Evolutionary conservation across 768 basidiomycete genomes (phyloP), one percentile per base, ranked within the genome.

Genomic region (Mycena amicta): DNA sequence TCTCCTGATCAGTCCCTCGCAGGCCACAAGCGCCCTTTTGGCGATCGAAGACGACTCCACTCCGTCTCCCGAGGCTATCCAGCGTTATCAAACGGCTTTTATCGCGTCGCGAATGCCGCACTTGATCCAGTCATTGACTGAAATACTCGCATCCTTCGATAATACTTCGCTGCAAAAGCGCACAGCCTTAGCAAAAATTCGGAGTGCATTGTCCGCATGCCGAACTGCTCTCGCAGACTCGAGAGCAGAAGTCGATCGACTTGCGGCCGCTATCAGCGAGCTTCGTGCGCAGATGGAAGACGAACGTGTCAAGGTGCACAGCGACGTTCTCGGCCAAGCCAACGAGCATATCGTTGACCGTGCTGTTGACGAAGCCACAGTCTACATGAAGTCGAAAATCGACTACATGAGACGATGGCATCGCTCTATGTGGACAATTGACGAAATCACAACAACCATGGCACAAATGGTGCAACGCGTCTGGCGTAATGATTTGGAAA

Each of bases 31-130:
- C 12, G 68, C 70, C 1, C 89, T 86, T 2, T 74, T 88, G 5
- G 72, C 72, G 29, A 62, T 74, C 25, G 71, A 92, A 30, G 79
- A 75, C 59, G 63, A 75, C 8, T 71, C 82, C 41, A 75, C 81
- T 1, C 71, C 70, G 3, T 83, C 83, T 1, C 60, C 82, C 15
- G 63, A 75, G 2, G 78, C 82, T 29, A 77, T 92, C 15, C 85
- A 90, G 59, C 76, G 74, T 57, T 92, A 85, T 70, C 88, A 90
- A 66, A 80, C 84, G 59, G 80, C 84, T 8, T 85, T 82, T 56
- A 67, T 82, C 23, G 80, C 75, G 5, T 92, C 90, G 20, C 75
- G 78, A n/a, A 69, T 91, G 26, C 80, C 86, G 6, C 66, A 73
- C 23, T 60, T 90, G 30, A 76, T 78, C 3, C 57, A 72, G 3